These are phyloP conservation scores for Ambrosiella cleistominuta DNA, from an alignment of 2,329 filamentous ascomycete genomes.

Conservation along the genomic window DNA sequence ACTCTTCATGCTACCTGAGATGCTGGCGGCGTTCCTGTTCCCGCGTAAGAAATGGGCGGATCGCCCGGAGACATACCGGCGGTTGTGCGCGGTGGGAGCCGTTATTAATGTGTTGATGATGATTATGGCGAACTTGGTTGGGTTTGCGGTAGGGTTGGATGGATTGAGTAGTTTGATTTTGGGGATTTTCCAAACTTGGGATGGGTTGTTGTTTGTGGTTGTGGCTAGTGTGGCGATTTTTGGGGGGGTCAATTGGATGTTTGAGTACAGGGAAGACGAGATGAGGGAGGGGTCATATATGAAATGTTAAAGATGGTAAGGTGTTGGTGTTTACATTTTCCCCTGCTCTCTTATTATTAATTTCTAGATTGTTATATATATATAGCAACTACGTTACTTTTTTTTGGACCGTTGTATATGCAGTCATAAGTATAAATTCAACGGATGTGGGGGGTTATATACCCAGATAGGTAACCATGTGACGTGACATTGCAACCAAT, in stretches of 20 bases:
- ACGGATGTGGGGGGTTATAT: too few relatives aligned
- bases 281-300: slow-evolving; percentile 62
- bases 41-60: slow-evolving; percentile 53
- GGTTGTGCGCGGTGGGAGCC: slow-evolving; percentile 63
- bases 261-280: slow-evolving; percentile 79
- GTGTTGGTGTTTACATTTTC: not conserved
- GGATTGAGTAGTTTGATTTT: slow-evolving; percentile 60
- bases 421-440: too few relatives aligned
- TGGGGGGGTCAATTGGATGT: slow-evolving; percentile 83
- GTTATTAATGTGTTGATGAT: slow-evolving; percentile 83
- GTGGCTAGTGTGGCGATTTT: slow-evolving; percentile 60
- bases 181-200: slow-evolving; percentile 59
- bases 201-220: slow-evolving; percentile 54
- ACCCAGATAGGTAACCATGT: too few relatives aligned
- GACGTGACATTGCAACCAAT: too few relatives aligned
- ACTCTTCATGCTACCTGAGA: slow-evolving; percentile 81
- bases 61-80: slow-evolving; percentile 54
- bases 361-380: not conserved
- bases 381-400: too few relatives aligned
- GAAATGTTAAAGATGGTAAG: slow-evolving; percentile 47
- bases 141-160: slow-evolving; percentile 83
- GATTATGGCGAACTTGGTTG: slow-evolving; percentile 87
- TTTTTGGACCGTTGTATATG: too few relatives aligned
- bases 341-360: too few relatives aligned
- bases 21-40: slow-evolving; percentile 54